Evolutionary conservation across 202 grass and related monocot genomes (phyloP).

Genomic region (Alloteropsis angusta): DNA sequence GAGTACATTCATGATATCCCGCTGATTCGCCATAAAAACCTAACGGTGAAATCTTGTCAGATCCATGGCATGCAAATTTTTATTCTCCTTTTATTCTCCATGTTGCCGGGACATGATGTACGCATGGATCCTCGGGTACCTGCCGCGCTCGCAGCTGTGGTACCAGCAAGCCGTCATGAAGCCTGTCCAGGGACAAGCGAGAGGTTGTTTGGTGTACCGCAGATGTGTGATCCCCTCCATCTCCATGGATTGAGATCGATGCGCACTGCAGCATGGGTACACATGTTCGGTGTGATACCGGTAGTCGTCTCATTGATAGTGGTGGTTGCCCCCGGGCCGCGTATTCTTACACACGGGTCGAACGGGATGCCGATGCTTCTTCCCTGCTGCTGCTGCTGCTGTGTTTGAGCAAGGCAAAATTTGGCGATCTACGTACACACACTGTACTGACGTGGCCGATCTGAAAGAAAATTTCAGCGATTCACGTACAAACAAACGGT

Average conservation of each 20-base stretch:
- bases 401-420: neutral
- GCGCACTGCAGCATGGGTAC: neutral
- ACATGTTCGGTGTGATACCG: neutral
- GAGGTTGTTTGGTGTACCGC: neutral
- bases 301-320: neutral
- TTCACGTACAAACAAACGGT: neutral
- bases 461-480: neutral
- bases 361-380: neutral
- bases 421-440: neutral
- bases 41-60: neutral
- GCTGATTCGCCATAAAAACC: constrained; percentile 14
- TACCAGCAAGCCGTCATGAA: neutral
- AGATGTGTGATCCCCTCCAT: neutral
- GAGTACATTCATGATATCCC: neutral
- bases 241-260: neutral
- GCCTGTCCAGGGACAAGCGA: neutral
- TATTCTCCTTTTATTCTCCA: no score
- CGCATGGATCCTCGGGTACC: neutral
- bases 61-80: neutral
- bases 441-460: neutral
- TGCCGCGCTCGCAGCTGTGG: neutral
- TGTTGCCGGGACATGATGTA: neutral
- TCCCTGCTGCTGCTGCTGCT: neutral
- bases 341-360: neutral
- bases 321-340: neutral